These are phyloP conservation scores for Emydomyces testavorans DNA, from an alignment of 2,329 filamentous ascomycete species.

Conservation along the genomic window DNA sequence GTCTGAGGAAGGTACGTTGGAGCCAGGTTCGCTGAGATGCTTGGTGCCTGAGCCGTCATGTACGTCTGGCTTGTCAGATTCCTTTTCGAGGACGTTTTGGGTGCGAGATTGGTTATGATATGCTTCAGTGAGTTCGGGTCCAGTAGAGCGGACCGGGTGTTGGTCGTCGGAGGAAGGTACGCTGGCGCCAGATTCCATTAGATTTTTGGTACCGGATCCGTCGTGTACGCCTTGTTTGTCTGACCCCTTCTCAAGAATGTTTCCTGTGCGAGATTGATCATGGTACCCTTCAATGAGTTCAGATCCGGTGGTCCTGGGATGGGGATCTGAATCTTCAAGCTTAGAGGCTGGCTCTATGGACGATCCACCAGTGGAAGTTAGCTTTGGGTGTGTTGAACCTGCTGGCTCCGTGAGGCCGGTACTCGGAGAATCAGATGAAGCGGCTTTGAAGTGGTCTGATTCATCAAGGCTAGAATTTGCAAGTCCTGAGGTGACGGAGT, in stretches of 20 bases:
- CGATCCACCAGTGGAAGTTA: not conserved
- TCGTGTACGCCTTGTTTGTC: not conserved
- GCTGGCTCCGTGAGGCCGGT: conserved; percentile 17
- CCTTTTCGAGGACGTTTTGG: not conserved
- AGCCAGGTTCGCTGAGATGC: not conserved
- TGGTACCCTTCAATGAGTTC: not conserved
- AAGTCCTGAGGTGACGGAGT: not conserved
- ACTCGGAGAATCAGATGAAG: conserved; percentile 20
- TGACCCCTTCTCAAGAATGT: not conserved
- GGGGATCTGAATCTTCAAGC: not conserved
- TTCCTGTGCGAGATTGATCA: not conserved
- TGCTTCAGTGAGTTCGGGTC: not conserved
- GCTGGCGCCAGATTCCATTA: too few relatives aligned
- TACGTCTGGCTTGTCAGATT: not conserved
- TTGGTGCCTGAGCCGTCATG: not conserved
- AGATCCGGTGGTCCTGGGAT: not conserved
- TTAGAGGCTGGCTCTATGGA: conserved; percentile 2
- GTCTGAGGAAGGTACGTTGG: not conserved
- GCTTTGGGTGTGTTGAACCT: not conserved
- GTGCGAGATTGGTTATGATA: not conserved
- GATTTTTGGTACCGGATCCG: not conserved
- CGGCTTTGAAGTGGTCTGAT: conserved; percentile 7
- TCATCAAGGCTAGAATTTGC: not conserved
- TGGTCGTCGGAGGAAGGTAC: too few relatives aligned
- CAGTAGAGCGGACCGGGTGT: too few relatives aligned